A percentile compares a stretch with the other conserved stretches of the same genome.
These are phyloP conservation scores for Diplocarpon mali DNA, from an alignment of 2,329 filamentous ascomycete species.

Conservation along the genomic window DNA sequence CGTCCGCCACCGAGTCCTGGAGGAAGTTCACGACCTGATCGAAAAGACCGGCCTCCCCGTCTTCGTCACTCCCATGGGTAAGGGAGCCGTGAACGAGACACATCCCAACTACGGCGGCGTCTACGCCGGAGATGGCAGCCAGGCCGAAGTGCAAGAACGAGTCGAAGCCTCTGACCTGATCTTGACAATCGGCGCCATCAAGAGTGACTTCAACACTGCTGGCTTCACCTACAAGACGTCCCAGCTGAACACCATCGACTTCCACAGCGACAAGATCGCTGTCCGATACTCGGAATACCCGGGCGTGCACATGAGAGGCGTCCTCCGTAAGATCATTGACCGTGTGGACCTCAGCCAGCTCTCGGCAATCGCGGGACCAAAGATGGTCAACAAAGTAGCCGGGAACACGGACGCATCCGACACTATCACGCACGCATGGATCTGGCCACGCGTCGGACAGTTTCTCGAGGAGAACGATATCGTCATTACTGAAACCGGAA, in stretches of 20 bases:
- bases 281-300: conserved; percentile 74
- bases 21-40: conserved; percentile 63
- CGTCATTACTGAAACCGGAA: conserved; percentile 79
- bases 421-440: conserved; percentile 56
- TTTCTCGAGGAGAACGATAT: conserved; percentile 66
- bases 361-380: conserved; percentile 40
- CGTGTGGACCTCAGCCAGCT: conserved; percentile 47
- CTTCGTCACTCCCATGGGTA: conserved; percentile 86
- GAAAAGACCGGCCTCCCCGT: conserved; percentile 67
- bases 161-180: conserved; percentile 63
- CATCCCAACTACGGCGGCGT: conserved; percentile 71
- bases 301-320: conserved; percentile 64
- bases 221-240: conserved; percentile 74
- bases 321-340: conserved; percentile 59
- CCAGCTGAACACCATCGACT: conserved; percentile 67
- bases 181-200: conserved; percentile 56
- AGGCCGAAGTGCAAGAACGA: conserved; percentile 48
- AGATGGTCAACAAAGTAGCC: conserved; percentile 40
- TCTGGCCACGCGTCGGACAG: conserved; percentile 67
- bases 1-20: conserved; percentile 61
- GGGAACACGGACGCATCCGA: conserved; percentile 31
- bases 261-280: conserved; percentile 62
- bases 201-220: conserved; percentile 71
- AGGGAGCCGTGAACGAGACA: conserved; percentile 69
- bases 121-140: conserved; percentile 70